A percentile compares a stretch with the other conserved stretches of the same genome.
These are phyloP conservation scores for Saccharum hybrid DNA, from an alignment of 202 grass and related monocot species.

Conservation along the genomic window DNA sequence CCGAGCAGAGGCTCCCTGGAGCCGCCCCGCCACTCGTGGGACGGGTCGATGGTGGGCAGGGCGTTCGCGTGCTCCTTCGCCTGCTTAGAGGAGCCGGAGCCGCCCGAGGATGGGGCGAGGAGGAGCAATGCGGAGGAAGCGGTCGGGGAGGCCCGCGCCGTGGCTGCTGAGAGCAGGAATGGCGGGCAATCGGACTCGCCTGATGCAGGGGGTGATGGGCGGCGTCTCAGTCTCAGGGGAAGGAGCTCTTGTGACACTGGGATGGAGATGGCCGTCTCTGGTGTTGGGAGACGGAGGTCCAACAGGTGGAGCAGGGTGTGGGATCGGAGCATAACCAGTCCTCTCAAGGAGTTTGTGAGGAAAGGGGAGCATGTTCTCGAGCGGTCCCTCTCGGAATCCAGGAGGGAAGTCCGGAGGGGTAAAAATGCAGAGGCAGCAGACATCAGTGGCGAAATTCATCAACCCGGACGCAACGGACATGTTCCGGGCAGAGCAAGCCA, in stretches of 20 bases:
- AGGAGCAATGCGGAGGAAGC: constrained; percentile 45
- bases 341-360: constrained; percentile 65
- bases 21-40: constrained; percentile 87
- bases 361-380: constrained; percentile 73
- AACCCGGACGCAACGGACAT: constrained; percentile 37
- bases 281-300: constrained; percentile 58
- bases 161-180: constrained; percentile 37
- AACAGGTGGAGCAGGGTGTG: constrained; percentile 79
- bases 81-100: constrained; percentile 83
- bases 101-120: constrained; percentile 13
- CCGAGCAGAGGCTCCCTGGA: constrained; percentile 42
- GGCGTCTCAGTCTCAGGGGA: constrained; percentile 21
- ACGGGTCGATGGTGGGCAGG: constrained; percentile 81
- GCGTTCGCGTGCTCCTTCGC: constrained; percentile 77
- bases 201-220: neutral
- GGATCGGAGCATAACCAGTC: constrained; percentile 77
- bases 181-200: neutral
- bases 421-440: constrained; percentile 53
- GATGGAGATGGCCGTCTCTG: constrained; percentile 34
- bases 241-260: constrained; percentile 15
- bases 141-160: neutral
- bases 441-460: constrained; percentile 40
- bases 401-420: constrained; percentile 59
- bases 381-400: constrained; percentile 73
- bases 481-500: constrained; percentile 45